Evolutionary conservation across 768 basidiomycete species (phyloP).

Genomic region (Daedalea quercina): DNA sequence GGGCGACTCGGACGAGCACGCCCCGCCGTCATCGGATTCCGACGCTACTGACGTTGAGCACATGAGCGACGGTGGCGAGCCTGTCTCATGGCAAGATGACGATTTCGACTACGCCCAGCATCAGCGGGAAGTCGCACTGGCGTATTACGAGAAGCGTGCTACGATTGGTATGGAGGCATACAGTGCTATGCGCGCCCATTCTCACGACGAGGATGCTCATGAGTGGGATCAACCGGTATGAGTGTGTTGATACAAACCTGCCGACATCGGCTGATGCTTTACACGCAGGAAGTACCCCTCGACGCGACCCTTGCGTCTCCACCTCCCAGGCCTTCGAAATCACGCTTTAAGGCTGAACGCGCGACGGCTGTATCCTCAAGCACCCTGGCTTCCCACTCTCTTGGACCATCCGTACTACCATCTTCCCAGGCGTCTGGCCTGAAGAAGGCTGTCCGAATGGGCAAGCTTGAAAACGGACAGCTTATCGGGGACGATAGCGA

Average conservation of each 20-base stretch:
- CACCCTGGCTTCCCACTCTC: constrained; percentile 21
- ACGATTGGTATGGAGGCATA: constrained; percentile 49
- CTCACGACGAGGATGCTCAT: constrained; percentile 30
- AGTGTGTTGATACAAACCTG: not conserved
- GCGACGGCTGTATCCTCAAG: constrained; percentile 8
- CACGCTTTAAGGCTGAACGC: constrained; percentile 58
- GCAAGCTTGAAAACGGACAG: constrained; percentile 21
- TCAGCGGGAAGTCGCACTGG: constrained; percentile 69
- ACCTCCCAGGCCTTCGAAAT: constrained; percentile 44
- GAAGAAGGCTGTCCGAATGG: constrained; percentile 22
- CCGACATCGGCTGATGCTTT: constrained; percentile 3
- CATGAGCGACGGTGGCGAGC: constrained; percentile 26
- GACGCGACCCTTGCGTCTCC: constrained; percentile 34
- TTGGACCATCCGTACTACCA: constrained; percentile 24
- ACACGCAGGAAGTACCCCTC: constrained; percentile 32
- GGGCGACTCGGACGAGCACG: constrained; percentile 20
- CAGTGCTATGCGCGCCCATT: constrained; percentile 42
- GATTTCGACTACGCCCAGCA: constrained; percentile 60
- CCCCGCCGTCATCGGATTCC: constrained; percentile 2
- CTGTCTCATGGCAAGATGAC: constrained; percentile 41
- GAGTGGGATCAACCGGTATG: constrained; percentile 39
- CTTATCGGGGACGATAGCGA: constrained; percentile 24
- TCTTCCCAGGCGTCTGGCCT: constrained; percentile 19
- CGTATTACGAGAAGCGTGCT: constrained; percentile 58
- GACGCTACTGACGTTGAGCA: not conserved